Evolutionary conservation across 2,329 filamentous ascomycete genomes (phyloP), one percentile per base, ranked within the genome.

Genomic region (Westerdykella sp.): DNA sequence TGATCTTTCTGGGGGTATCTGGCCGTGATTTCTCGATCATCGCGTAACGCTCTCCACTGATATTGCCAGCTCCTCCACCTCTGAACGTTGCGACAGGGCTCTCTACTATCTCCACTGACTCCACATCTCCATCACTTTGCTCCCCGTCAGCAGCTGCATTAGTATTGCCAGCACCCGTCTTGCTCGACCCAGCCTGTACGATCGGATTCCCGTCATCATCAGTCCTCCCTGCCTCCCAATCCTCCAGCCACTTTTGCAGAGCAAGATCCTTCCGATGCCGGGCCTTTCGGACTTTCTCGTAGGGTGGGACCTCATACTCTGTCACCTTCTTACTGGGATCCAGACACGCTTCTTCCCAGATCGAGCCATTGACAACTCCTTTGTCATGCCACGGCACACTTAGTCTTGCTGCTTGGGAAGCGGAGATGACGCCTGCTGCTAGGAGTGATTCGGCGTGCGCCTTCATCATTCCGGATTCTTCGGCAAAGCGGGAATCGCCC

Each of bases 401-500:
- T 3, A 58, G 44, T 32, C 54, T 41, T 5, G 25, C 35, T 6
- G 46, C 49, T 34, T 49, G 53, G 5, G 41, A 39, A 3, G 43
- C 34, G 22, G 51, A 48, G 14, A 59, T 50, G 1, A 48, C 31
- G 9, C 45, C 47, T 0, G 32, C 34, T 1, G 36, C 4, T 6
- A 37, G 42, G 9, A 54, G 39, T 6, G 34, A 16, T 4, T 34
- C 35, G 0, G 51, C 49, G 34, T 57, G 53, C 2, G 43, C 40
- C 2, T 34, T 36, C 41, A 55, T 54, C 35, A 54, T 36, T 4
- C 31, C 14, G 14, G 49, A 31, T 39, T 59, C 49, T 4, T 42
- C 50, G 6, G 44, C 34, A 5, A 53, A 50, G 18, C 45, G 53
- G n/a, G 39, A 43, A 28, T 57, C 53, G 18, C 56, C 57, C 23